phyloP scores from a whole-genome alignment of 208 protist genomes.

The Acanthamoeba lenticulata region DNA sequence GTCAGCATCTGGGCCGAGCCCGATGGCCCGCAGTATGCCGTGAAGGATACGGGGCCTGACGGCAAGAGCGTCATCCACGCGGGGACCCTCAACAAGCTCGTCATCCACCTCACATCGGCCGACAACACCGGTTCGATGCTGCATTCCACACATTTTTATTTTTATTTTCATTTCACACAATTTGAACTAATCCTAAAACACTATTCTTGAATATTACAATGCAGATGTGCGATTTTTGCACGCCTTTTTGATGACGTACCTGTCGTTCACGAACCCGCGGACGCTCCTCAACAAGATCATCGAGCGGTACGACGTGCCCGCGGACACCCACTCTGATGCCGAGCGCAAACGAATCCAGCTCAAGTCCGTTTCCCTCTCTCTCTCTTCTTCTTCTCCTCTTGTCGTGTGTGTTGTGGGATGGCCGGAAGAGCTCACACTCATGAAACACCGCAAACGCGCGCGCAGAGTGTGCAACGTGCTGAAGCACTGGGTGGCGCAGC shows the following conservation, averaged over 20 bases:
- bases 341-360: conserved; percentile 27
- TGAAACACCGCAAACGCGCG: too few species aligned
- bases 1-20: too few species aligned
- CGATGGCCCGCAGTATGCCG: too few species aligned
- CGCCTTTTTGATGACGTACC: conserved; percentile 61
- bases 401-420: too few species aligned
- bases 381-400: too few species aligned
- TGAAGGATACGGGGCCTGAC: not conserved
- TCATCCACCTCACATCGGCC: not conserved
- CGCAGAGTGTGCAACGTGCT: conserved; percentile 73
- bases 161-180: too few species aligned
- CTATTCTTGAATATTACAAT: not conserved
- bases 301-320: conserved; percentile 15
- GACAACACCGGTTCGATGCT: not conserved
- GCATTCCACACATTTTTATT: too few species aligned
- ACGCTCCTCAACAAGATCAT: conserved; percentile 23
- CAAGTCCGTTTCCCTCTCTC: too few species aligned
- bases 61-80: not conserved
- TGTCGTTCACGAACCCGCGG: conserved; percentile 41
- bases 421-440: too few species aligned
- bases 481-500: conserved; percentile 73
- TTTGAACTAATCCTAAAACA: too few species aligned
- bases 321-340: not conserved
- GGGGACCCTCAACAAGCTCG: conserved; percentile 64
- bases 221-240: conserved; percentile 8